A percentile compares a stretch with the other conserved stretches of the same genome.
These are phyloP conservation scores for Zasmidium citrigriseum DNA, from an alignment of 2,329 filamentous ascomycete species.

Conservation along the genomic window DNA sequence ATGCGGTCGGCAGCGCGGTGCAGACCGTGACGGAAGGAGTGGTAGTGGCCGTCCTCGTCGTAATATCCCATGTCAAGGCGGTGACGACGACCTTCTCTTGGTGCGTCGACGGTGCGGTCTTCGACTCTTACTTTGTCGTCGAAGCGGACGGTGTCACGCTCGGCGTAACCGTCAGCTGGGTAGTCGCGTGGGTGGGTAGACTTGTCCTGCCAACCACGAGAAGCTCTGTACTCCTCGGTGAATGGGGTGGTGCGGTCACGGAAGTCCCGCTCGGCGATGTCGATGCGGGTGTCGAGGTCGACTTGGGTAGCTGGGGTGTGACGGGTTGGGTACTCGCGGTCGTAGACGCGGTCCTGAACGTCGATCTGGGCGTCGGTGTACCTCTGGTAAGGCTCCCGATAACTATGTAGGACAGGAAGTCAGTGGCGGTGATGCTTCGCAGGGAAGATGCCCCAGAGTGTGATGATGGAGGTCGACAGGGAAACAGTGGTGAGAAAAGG, in stretches of 20 bases:
- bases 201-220: conserved; percentile 40
- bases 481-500: conserved; percentile 25
- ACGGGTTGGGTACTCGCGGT: conserved; percentile 49
- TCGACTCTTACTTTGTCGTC: conserved; percentile 53
- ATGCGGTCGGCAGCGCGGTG: conserved; percentile 67
- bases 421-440: conserved; percentile 20
- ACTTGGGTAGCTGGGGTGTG: conserved; percentile 51
- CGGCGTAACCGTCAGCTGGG: conserved; percentile 40
- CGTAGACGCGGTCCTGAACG: conserved; percentile 56
- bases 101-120: conserved; percentile 54
- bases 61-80: conserved; percentile 74
- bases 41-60: conserved; percentile 76
- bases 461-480: conserved; percentile 24
- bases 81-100: conserved; percentile 38
- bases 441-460: conserved; percentile 21
- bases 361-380: conserved; percentile 69
- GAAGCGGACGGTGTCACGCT: conserved; percentile 37
- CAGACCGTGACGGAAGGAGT: conserved; percentile 71
- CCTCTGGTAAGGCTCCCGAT: conserved; percentile 56
- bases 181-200: conserved; percentile 40
- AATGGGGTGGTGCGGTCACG: conserved; percentile 41
- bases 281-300: conserved; percentile 60
- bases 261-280: conserved; percentile 52
- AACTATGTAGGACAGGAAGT: conserved; percentile 43
- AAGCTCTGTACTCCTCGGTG: conserved; percentile 41